Percentiles rank a stretch among this genome's conserved stretches.
Conservation (phyloP, 2,329 filamentous ascomycete species). For the Ilyonectria destructans region DNA sequence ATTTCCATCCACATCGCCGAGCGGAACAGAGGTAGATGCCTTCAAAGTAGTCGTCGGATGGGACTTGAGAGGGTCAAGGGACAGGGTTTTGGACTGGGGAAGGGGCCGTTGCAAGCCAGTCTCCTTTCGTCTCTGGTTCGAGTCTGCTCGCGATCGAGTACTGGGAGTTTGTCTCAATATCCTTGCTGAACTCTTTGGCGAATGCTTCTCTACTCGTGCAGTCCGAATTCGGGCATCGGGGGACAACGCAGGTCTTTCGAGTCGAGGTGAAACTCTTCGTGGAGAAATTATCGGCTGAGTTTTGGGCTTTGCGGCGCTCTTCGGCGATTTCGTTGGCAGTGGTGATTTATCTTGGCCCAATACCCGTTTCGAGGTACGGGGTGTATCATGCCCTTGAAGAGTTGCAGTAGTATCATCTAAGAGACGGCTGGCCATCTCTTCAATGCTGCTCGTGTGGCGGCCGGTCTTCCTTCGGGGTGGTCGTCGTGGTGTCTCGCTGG, state of each 20-base stretch:
- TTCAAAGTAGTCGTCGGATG: constrained; percentile 35
- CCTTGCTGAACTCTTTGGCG: constrained; percentile 24
- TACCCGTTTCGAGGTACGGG: not conserved
- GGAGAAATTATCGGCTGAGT: constrained; percentile 26
- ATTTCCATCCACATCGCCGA: constrained; percentile 38
- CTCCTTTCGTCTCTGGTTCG: constrained; percentile 35
- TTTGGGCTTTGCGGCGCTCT: constrained; percentile 16
- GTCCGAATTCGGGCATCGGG: constrained; percentile 17
- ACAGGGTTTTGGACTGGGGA: constrained; percentile 31
- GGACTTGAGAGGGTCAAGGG: constrained; percentile 42
- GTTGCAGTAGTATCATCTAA: constrained; percentile 46
- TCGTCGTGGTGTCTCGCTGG: constrained; percentile 28
- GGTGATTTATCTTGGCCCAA: not conserved
- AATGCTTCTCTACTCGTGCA: constrained; percentile 33
- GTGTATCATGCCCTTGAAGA: constrained; percentile 19
- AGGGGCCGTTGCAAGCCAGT: constrained; percentile 36
- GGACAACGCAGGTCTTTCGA: constrained; percentile 17
- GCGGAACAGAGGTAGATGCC: constrained; percentile 27
- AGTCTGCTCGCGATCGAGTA: constrained; percentile 29
- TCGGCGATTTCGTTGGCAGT: not conserved
- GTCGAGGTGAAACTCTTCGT: constrained; percentile 29
- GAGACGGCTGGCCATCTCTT: constrained; percentile 52
- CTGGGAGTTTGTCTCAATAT: constrained; percentile 36
- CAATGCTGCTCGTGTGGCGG: constrained; percentile 34
- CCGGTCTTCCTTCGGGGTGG: constrained; percentile 30